phyloP scores from a whole-genome alignment of 306 rosid genomes.

The Acacia crassicarpa region DNA sequence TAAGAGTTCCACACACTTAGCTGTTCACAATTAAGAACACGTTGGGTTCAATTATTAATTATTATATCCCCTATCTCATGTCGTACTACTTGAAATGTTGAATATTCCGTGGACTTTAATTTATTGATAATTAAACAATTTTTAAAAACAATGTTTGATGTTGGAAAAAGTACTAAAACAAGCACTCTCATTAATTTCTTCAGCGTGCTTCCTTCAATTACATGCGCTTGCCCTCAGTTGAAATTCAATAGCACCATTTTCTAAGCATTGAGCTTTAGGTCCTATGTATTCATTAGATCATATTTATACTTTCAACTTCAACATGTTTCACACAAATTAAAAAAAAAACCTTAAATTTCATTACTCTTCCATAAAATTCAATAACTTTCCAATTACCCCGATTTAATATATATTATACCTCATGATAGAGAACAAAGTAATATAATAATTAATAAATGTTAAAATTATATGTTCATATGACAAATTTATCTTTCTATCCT shows the following conservation, averaged over 20 bases:
- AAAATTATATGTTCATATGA: too few species aligned
- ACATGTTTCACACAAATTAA: too few species aligned
- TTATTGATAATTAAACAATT: not conserved
- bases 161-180: not conserved
- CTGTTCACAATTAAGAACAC: slow-evolving; percentile 42
- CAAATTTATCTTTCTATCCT: too few species aligned
- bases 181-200: slow-evolving; percentile 23
- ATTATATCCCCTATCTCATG: slow-evolving; percentile 16
- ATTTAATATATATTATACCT: too few species aligned
- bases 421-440: too few species aligned
- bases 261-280: slow-evolving; percentile 27
- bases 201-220: slow-evolving; percentile 40
- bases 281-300: not conserved
- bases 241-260: slow-evolving; percentile 41
- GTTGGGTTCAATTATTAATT: not conserved
- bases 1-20: slow-evolving; percentile 41
- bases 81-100: slow-evolving; percentile 8
- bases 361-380: too few species aligned
- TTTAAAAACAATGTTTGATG: not conserved
- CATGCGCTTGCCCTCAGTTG: slow-evolving; percentile 32
- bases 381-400: too few species aligned
- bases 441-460: too few species aligned
- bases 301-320: too few species aligned
- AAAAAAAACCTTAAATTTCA: too few species aligned
- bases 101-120: not conserved